A percentile compares a stretch with the other conserved stretches of the same genome.
Conservation (phyloP, 768 basidiomycete genomes). For the Suillus luteus region DNA sequence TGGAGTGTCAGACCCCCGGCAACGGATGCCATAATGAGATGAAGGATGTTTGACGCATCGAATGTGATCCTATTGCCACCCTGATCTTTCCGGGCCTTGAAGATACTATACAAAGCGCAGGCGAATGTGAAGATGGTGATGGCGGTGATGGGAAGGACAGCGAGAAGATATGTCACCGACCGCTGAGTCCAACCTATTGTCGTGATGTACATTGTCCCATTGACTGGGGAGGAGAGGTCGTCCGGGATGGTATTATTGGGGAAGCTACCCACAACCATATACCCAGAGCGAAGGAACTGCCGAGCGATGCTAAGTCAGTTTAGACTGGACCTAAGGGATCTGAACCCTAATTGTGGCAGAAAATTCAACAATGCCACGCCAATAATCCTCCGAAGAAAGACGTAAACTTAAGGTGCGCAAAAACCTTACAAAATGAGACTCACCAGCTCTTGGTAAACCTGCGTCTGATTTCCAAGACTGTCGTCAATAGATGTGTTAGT, state of each 20-base stretch:
- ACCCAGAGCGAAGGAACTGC: constrained; percentile 13
- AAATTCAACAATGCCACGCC: constrained; percentile 22
- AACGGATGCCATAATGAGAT: constrained; percentile 11
- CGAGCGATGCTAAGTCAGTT: background rate
- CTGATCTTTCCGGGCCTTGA: background rate
- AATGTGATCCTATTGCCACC: background rate
- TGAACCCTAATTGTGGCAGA: constrained; percentile 16
- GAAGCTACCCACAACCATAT: constrained; percentile 8
- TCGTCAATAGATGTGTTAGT: background rate
- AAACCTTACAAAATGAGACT: background rate
- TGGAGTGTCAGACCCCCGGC: background rate
- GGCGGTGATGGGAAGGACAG: constrained; percentile 7
- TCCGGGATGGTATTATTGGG: background rate
- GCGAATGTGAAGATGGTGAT: constrained; percentile 5
- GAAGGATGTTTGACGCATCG: constrained; percentile 5
- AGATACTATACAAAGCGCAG: constrained; percentile 6
- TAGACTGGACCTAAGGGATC: background rate
- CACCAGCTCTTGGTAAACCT: constrained; percentile 14
- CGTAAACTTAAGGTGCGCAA: no score
- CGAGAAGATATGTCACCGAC: constrained; percentile 6
- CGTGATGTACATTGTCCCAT: constrained; percentile 7
- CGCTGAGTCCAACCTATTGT: constrained; percentile 12
- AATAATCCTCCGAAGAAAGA: constrained; percentile 17
- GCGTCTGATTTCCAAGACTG: background rate
- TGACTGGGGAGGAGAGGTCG: constrained; percentile 2